Base-by-base conservation (phyloP, 2,329 filamentous ascomycete genomes). In the Sarocladium kiliense region DNA sequence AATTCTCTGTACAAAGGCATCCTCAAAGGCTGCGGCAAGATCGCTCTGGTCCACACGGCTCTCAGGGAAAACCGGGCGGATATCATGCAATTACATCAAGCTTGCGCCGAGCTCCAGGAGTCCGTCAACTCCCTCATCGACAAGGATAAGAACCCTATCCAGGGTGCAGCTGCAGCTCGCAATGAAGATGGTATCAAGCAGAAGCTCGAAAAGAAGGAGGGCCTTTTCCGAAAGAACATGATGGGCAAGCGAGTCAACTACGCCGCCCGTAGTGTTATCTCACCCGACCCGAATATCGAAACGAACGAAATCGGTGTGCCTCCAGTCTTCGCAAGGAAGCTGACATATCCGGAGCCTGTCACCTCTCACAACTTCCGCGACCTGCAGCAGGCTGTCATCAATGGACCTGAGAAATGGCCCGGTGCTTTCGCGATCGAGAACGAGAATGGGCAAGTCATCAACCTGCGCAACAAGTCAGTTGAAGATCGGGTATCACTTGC, bases 211-310 rank as follows among this genome's bases (percentile, higher is more conserved):
- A 99, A 99, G 79, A 99, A 99, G 74, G 95, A 99, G 67, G 94
- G 94, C 61, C 79, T 99, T 27, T 99, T 99, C 78, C 82, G 94
- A 64, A 97, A 96, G 77, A 97, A 99, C 73, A 97, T 99, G 94
- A 99, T 99, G 94, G 94, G 94, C 58, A 99, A 99, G 78, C 91
- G 94, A 77, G 94, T 99, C 74, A 97, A 99, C 71, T 97, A 94
- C 69, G 94, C 94, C 51, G 94, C 94, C 36, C 88, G 94, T 69
- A 96, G 89, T 80, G 94, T 99, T 69, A 99, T 99, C 63, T 97
- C 93, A 10, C 94, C 94, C 0, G 94, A 99, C 67, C 94, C 94
- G 2, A 99, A 97, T 66, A 96, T 99, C 65, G 94, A 99, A 71
- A 97, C 94, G 18, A 97, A 96, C 70, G 94, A 99, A 73, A 97